Evolutionary conservation across 345 rosid genomes (phyloP), one percentile per base, ranked within the genome.

Genomic region (Kandelia obovata): DNA sequence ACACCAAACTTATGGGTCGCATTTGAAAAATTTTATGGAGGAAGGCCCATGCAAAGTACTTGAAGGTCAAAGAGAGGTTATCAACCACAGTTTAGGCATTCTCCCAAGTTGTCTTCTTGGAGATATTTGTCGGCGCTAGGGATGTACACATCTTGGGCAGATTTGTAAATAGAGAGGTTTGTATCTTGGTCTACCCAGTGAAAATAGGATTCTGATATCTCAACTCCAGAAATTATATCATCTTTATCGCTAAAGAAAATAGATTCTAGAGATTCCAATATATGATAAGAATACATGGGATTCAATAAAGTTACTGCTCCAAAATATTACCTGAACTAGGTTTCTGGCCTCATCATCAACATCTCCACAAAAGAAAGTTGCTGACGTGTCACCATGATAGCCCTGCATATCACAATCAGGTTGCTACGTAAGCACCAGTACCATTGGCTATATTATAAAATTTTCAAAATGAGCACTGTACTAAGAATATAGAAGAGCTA

Each of bases 351-450:
- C 84, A 39, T 87, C 90, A 26, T 84, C 89, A 31, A 89, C 96
- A 67, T 91, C 85, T 67, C 96, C 97, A 81, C 97, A 94, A 69
- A 88, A 91, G 88, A 91, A 94, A 58, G 92, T 94, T 27, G 96
- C 86, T 15, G 98, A 94, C 31, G 97, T 94, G 78, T 94, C 98
- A 72, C 98, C 97, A 53, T 94, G 97, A 80, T 91, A 84, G 62
- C 96, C 98, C 97, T 94, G 80, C 65, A 75, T 35, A 71, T 60
- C 31, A 32, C 1, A 58, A 53, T 53, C 55, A 64, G 2, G 4
- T 75, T 49, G 26, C 21, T 17, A 20, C 53, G 34, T 52, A 49
- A 49, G 32, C 30, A 26, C 30, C 6, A 5, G 26, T 16, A 55
- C 27, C n/a, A 25, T 43, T 47, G 17, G 8, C 25, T 28, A 2